A percentile compares a stretch with the other conserved stretches of the same genome.
Evolutionary conservation across 208 protist species (phyloP).

Genomic region (Wallacemonas sp.): DNA sequence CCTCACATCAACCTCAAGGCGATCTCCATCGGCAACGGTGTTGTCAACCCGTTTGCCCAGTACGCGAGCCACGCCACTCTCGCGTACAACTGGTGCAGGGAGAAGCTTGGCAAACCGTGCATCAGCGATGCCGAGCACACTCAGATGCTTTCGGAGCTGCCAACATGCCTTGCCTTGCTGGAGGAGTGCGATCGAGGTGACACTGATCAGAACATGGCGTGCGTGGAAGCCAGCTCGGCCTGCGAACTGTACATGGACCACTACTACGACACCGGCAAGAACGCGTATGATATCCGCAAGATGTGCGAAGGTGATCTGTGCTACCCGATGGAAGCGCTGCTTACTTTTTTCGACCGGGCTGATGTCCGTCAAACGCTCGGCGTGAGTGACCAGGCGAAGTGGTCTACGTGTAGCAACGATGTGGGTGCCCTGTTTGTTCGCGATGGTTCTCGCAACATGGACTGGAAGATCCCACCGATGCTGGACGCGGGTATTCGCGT

Average conservation of each 20-base stretch:
- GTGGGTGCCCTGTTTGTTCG: slow-evolving; percentile 29
- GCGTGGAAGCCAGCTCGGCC: background rate
- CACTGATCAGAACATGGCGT: background rate
- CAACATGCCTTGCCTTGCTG: background rate
- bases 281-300: background rate
- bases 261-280: background rate
- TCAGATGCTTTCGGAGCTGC: slow-evolving; percentile 9
- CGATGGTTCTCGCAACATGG: slow-evolving; percentile 54
- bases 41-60: slow-evolving; percentile 62
- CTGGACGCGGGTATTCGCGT: slow-evolving; percentile 43
- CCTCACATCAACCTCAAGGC: slow-evolving; percentile 30
- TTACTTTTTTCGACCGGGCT: background rate
- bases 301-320: background rate
- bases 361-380: background rate
- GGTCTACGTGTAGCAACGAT: slow-evolving; percentile 50
- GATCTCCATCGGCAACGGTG: slow-evolving; percentile 66
- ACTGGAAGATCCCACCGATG: slow-evolving; percentile 30
- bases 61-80: slow-evolving; percentile 42
- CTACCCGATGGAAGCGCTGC: background rate
- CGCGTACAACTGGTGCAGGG: slow-evolving; percentile 41
- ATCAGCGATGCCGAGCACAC: slow-evolving; percentile 23
- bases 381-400: slow-evolving; percentile 8
- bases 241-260: background rate
- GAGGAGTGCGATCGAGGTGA: slow-evolving; percentile 12
- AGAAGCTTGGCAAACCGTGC: slow-evolving; percentile 27